Evolutionary conservation across 1,284 basidiomycete species (phyloP).

Genomic region (Malassezia sympodialis): DNA sequence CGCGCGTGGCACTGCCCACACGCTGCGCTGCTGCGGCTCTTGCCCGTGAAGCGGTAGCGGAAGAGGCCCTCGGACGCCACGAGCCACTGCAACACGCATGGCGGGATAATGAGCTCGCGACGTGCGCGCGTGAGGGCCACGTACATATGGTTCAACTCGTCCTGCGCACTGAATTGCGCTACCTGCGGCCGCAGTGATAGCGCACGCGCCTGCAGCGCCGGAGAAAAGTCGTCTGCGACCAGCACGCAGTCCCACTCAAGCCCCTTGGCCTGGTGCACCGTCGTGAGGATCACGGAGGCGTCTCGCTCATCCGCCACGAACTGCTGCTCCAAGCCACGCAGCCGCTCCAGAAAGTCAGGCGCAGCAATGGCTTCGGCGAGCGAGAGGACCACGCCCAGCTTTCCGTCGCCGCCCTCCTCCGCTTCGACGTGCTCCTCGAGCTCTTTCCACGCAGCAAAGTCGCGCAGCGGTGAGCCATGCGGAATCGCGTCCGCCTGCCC

Average conservation of each 20-base stretch:
- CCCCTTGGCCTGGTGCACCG: conserved; percentile 40
- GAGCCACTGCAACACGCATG: conserved; percentile 28
- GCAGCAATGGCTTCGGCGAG: conserved; percentile 22
- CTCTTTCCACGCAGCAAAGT: conserved; percentile 39
- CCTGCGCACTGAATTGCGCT: conserved; percentile 22
- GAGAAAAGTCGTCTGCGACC: conserved; percentile 36
- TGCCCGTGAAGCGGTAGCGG: conserved; percentile 13
- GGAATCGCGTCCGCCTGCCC: conserved; percentile 22
- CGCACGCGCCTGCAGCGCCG: conserved; percentile 14
- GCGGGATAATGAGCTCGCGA: conserved; percentile 21
- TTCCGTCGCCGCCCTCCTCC: conserved; percentile 30
- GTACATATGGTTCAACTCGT: conserved; percentile 38
- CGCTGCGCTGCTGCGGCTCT: neutral
- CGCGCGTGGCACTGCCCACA: conserved; percentile 10
- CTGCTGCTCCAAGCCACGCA: conserved; percentile 23
- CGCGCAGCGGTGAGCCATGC: conserved; percentile 27
- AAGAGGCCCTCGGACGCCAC: conserved; percentile 26
- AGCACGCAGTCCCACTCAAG: conserved; percentile 38
- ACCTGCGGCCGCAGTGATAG: conserved; percentile 11
- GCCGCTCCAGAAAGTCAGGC: conserved; percentile 28
- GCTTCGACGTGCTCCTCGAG: conserved; percentile 37
- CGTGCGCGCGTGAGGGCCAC: conserved; percentile 37
- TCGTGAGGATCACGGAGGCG: conserved; percentile 30
- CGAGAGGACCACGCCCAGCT: conserved; percentile 30
- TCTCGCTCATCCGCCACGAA: conserved; percentile 22